Evolutionary conservation across 495 filamentous ascomycete species (phyloP).

Genomic region (Tuber microsphaerosporum): DNA sequence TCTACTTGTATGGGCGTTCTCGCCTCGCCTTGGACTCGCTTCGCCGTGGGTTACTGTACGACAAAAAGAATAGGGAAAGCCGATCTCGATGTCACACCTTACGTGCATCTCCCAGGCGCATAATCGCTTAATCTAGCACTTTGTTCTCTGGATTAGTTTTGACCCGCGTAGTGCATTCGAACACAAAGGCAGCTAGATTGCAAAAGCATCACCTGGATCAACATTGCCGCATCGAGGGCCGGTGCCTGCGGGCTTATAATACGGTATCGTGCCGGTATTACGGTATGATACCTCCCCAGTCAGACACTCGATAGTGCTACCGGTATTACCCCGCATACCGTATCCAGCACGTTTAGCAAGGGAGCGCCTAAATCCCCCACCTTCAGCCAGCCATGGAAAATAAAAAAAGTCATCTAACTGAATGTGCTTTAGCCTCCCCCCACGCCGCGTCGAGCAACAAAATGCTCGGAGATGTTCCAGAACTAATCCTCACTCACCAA

Average conservation of each 20-base stretch:
- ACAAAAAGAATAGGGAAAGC: neutral
- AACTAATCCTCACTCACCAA: neutral
- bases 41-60: no score
- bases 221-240: neutral
- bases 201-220: neutral
- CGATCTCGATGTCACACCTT: neutral
- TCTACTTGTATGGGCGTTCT: no score
- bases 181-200: neutral
- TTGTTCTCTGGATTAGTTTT: neutral
- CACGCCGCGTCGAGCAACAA: neutral
- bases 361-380: neutral
- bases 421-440: neutral
- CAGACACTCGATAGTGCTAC: neutral
- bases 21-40: no score
- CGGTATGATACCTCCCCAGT: neutral
- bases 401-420: neutral
- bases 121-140: neutral
- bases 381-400: neutral
- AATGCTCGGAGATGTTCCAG: neutral
- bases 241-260: neutral
- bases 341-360: neutral
- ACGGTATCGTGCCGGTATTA: neutral
- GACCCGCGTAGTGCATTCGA: neutral
- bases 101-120: neutral
- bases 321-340: neutral